Evolutionary conservation across 352 stramenopile species (phyloP).

Genomic region (Pythium insidiosum): DNA sequence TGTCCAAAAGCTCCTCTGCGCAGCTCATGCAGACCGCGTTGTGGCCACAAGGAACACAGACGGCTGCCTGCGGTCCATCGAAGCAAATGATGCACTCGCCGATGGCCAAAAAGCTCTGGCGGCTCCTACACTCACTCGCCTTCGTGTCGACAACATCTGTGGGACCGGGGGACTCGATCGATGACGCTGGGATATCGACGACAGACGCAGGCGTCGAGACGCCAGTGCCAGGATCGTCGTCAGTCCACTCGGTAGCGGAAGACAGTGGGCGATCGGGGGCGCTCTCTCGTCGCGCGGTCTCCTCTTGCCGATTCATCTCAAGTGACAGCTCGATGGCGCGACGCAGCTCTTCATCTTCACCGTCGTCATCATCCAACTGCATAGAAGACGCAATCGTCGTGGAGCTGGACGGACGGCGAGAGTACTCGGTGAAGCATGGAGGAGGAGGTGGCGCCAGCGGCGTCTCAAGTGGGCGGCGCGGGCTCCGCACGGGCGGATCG

Average conservation of each 20-base stretch:
- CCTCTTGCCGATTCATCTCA: conserved; percentile 9
- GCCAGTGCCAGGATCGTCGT: conserved; percentile 15
- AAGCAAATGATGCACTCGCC: conserved; percentile 78
- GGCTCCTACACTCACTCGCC: conserved; percentile 1
- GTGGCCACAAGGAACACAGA: conserved; percentile 79
- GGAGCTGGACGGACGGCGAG: too few species aligned
- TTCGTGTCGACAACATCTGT: too few species aligned
- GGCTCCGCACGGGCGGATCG: too few species aligned
- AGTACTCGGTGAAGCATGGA: too few species aligned
- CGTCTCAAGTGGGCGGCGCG: too few species aligned
- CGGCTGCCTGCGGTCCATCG: conserved; percentile 55
- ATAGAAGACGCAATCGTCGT: too few species aligned
- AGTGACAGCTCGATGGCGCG: conserved; percentile 53
- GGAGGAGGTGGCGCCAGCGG: too few species aligned
- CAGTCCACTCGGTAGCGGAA: conserved; percentile 11
- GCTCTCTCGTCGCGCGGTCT: not conserved
- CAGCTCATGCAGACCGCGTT: conserved; percentile 78
- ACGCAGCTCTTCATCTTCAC: too few species aligned
- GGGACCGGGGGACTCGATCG: too few species aligned
- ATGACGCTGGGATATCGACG: too few species aligned
- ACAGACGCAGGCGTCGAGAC: too few species aligned
- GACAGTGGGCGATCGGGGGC: conserved; percentile 37
- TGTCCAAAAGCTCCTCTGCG: conserved; percentile 54
- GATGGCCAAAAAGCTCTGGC: conserved; percentile 27
- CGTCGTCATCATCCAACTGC: too few species aligned